These are phyloP conservation scores for Boletellus deceptivus DNA, from an alignment of 1,284 basidiomycete genomes.

Conservation along the genomic window DNA sequence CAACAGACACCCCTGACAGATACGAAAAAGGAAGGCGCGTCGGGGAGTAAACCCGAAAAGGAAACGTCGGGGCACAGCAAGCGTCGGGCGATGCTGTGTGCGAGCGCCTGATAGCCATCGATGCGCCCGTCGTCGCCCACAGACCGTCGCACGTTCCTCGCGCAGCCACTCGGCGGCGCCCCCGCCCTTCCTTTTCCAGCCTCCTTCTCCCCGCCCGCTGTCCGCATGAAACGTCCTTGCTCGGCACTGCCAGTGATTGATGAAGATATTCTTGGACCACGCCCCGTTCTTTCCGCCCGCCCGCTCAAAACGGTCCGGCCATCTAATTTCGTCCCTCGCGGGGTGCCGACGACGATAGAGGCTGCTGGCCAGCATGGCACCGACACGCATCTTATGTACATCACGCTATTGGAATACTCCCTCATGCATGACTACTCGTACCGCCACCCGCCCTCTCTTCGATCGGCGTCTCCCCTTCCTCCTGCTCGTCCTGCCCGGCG, in stretches of 20 bases:
- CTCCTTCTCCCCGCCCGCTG: not conserved
- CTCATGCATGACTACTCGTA: no score
- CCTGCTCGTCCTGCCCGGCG: not conserved
- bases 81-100: constrained; percentile 13
- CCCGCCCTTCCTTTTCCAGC: constrained; percentile 12
- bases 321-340: no score
- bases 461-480: not conserved
- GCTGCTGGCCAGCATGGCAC: no score
- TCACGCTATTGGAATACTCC: no score
- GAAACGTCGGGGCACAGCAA: constrained; percentile 22
- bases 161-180: not conserved
- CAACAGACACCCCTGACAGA: constrained; percentile 14
- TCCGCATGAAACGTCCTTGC: no score
- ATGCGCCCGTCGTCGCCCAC: constrained; percentile 12
- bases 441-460: not conserved
- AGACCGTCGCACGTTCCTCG: constrained; percentile 16
- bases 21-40: constrained; percentile 23
- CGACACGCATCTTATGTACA: no score
- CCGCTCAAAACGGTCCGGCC: no score
- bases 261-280: no score
- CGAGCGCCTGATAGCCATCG: constrained; percentile 13
- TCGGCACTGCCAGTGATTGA: no score
- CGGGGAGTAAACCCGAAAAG: constrained; percentile 15
- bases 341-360: no score
- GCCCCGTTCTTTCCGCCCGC: not conserved